phyloP scores from a whole-genome alignment of 345 rosid genomes.

The Melaleuca alternifolia region DNA sequence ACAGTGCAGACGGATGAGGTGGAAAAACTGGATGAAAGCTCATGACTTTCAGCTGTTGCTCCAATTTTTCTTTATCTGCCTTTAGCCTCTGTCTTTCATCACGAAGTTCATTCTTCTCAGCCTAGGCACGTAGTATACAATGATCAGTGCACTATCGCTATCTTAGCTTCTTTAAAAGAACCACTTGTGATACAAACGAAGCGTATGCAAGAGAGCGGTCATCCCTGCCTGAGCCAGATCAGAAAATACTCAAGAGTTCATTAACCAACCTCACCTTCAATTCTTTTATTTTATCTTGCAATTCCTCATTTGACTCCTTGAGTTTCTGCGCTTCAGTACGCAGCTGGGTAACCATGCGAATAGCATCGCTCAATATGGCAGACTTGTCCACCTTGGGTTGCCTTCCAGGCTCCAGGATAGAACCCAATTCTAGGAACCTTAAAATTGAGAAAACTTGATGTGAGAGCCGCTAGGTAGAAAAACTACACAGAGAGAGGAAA shows the following conservation, averaged over 20 bases:
- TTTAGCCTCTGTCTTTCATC: slow-evolving; percentile 75
- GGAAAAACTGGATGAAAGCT: slow-evolving; percentile 57
- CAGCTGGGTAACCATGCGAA: slow-evolving; percentile 78
- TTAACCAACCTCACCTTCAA: slow-evolving; percentile 43
- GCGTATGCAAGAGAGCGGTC: not conserved
- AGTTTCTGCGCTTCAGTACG: slow-evolving; percentile 76
- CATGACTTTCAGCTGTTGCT: slow-evolving; percentile 61
- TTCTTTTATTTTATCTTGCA: slow-evolving; percentile 87
- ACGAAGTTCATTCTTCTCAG: slow-evolving; percentile 83
- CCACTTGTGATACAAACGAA: not conserved
- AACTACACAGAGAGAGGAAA: not conserved
- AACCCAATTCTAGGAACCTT: slow-evolving; percentile 83
- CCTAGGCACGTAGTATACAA: slow-evolving; percentile 19
- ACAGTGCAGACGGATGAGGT: slow-evolving; percentile 37
- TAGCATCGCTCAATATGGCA: slow-evolving; percentile 87
- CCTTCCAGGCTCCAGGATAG: slow-evolving; percentile 80
- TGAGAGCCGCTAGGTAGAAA: not conserved
- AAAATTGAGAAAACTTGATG: not conserved
- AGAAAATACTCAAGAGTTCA: not conserved
- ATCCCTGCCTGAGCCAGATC: not conserved
- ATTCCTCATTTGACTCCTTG: slow-evolving; percentile 70
- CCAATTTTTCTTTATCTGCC: slow-evolving; percentile 63
- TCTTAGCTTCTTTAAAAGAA: not conserved
- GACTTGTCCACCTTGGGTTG: slow-evolving; percentile 92
- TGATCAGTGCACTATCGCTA: not conserved